phyloP scores from a whole-genome alignment of 139 green algal genomes.

The Mychonastes homosphaera region DNA sequence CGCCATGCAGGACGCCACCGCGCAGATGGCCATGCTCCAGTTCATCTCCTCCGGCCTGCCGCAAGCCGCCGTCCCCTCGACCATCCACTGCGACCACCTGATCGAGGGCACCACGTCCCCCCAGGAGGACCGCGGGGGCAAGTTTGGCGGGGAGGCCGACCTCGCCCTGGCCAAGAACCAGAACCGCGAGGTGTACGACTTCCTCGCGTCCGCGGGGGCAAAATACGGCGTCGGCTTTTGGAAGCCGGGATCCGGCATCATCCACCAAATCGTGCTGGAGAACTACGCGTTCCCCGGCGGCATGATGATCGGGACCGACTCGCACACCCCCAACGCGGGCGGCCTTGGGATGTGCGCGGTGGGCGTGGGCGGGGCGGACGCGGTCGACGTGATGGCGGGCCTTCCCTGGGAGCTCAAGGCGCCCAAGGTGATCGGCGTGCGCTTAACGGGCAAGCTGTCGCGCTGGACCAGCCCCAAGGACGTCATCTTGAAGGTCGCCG shows the following conservation, averaged over 20 bases:
- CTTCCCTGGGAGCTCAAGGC: conserved; percentile 95
- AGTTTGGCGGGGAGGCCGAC: conserved; percentile 69
- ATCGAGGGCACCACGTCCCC: conserved; percentile 87
- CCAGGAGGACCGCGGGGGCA: conserved; percentile 61
- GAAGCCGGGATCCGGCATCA: conserved; percentile 87
- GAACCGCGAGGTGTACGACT: conserved; percentile 94
- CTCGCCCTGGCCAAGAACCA: conserved; percentile 56
- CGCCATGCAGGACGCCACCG: conserved; percentile 92
- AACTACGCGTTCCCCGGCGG: conserved; percentile 89
- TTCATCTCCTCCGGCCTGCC: conserved; percentile 92
- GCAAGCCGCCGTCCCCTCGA: conserved; percentile 79
- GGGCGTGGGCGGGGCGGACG: conserved; percentile 84
- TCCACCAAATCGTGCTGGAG: conserved; percentile 95
- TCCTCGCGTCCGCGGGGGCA: conserved; percentile 73
- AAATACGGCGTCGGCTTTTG: conserved; percentile 95
- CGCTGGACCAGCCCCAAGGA: conserved; percentile 90
- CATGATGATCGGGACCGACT: conserved; percentile 95
- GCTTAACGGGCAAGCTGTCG: conserved; percentile 74
- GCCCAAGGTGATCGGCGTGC: conserved; percentile 87
- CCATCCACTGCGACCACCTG: conserved; percentile 94
- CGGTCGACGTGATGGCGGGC: conserved; percentile 94
- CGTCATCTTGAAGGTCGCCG: conserved; percentile 79
- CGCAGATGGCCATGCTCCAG: conserved; percentile 94
- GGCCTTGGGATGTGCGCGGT: conserved; percentile 81
- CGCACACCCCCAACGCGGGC: conserved; percentile 87